A percentile compares a stretch with the other conserved stretches of the same genome.
These are phyloP conservation scores for Neurospora sp. DNA, from an alignment of 495 filamentous ascomycete species.

Conservation along the genomic window DNA sequence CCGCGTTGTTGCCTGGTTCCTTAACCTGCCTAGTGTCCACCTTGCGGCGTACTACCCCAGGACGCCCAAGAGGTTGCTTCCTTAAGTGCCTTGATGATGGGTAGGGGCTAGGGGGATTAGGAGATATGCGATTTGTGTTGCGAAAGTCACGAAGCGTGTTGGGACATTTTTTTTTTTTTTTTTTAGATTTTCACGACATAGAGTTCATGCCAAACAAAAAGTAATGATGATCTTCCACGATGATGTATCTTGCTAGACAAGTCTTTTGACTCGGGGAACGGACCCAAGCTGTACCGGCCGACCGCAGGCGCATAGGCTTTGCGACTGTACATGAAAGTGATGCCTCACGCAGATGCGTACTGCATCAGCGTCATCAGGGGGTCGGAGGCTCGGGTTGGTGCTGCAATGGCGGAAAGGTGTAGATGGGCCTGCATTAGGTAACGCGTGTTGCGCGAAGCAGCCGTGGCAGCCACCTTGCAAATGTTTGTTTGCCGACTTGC, in stretches of 20 bases:
- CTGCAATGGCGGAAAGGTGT: not conserved
- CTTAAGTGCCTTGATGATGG: conserved; percentile 28
- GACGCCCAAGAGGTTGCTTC: conserved; percentile 72
- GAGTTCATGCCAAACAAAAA: not conserved
- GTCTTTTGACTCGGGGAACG: not conserved
- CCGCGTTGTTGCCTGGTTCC: conserved; percentile 79
- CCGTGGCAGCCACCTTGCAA: not conserved
- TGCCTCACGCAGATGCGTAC: not conserved
- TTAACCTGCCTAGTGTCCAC: conserved; percentile 73
- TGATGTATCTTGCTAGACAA: not conserved
- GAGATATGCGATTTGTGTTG: not conserved
- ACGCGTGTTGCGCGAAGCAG: not conserved
- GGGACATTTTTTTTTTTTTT: not conserved
- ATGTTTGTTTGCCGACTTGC: not conserved
- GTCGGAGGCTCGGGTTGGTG: not conserved
- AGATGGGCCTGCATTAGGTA: not conserved
- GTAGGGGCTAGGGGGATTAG: not conserved
- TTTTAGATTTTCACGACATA: not conserved
- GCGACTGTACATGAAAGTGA: not conserved
- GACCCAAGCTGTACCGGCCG: not conserved
- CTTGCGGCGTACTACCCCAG: conserved; percentile 70
- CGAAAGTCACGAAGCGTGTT: not conserved
- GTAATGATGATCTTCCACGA: not conserved
- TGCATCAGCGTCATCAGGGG: not conserved
- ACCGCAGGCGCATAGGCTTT: not conserved